Conservation (phyloP, 2,329 filamentous ascomycete species). For the Phaeosphaeriaceae sp. region DNA sequence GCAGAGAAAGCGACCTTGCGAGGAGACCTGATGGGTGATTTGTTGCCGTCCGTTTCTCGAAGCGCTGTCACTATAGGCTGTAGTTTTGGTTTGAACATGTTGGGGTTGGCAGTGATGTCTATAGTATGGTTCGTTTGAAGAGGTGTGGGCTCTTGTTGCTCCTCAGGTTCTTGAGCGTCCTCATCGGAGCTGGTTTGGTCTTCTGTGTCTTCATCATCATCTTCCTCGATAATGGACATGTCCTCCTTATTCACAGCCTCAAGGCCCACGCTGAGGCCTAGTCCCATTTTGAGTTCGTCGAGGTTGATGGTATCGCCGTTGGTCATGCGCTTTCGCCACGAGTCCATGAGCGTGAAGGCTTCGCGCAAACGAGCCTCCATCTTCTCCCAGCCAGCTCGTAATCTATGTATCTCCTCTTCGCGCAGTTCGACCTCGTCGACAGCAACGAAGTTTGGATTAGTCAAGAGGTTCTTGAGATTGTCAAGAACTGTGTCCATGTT, state of each 20-base stretch:
- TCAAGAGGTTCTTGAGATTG: constrained; percentile 82
- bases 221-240: constrained; percentile 34
- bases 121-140: constrained; percentile 27
- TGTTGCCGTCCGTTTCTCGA: constrained; percentile 46
- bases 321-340: constrained; percentile 85
- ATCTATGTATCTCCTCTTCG: constrained; percentile 84
- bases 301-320: constrained; percentile 70
- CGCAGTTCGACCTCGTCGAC: constrained; percentile 93
- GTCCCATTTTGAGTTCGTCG: constrained; percentile 66
- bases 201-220: constrained; percentile 18
- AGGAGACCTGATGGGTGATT: constrained; percentile 44
- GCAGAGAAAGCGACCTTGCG: constrained; percentile 49
- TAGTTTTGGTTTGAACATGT: constrained; percentile 45
- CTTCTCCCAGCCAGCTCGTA: constrained; percentile 87
- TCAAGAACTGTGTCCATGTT: constrained; percentile 80
- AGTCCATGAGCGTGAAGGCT: constrained; percentile 87
- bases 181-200: constrained; percentile 39
- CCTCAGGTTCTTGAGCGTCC: constrained; percentile 30
- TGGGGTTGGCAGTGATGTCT: constrained; percentile 27
- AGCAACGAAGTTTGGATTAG: constrained; percentile 94
- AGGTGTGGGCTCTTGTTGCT: constrained; percentile 27
- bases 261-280: constrained; percentile 60
- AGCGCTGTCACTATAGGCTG: constrained; percentile 39
- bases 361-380: constrained; percentile 93
- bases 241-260: constrained; percentile 38